Evolutionary conservation across 805 yeast species (phyloP).

Genomic region (Kregervanrija fluxuum): DNA sequence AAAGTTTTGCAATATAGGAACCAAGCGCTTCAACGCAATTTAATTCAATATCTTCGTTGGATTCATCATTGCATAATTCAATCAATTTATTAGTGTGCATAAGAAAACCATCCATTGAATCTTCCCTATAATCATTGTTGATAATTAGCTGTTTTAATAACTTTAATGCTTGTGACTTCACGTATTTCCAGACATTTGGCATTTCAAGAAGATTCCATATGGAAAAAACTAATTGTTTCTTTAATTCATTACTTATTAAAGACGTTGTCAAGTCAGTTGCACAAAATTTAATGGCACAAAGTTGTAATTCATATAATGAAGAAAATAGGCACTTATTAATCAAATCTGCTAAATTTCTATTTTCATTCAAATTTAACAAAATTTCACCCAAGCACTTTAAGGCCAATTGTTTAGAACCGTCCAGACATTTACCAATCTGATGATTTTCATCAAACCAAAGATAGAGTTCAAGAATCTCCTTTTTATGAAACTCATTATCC

Average conservation of each 20-base stretch:
- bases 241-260: constrained; percentile 1
- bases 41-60: constrained; percentile 30
- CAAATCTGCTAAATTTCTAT: constrained; percentile 8
- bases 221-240: constrained; percentile 1
- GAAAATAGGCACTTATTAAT: constrained; percentile 32
- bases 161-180: constrained; percentile 36
- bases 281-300: constrained; percentile 32
- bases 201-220: constrained; percentile 23
- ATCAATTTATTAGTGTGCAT: constrained; percentile 20
- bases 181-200: constrained; percentile 31
- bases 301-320: constrained; percentile 37
- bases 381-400: constrained; percentile 27
- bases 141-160: constrained; percentile 25
- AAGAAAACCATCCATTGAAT: neutral
- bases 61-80: constrained; percentile 16
- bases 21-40: constrained; percentile 49
- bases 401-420: constrained; percentile 47
- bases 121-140: neutral
- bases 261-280: neutral
- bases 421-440: constrained; percentile 18
- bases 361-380: constrained; percentile 21
- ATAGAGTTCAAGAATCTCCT: constrained; percentile 21
- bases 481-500: constrained; percentile 1
- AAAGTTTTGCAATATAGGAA: constrained; percentile 23
- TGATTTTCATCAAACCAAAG: constrained; percentile 31